phyloP scores from a whole-genome alignment of 2,329 filamentous ascomycete species.

The Aspergillus fructus region DNA sequence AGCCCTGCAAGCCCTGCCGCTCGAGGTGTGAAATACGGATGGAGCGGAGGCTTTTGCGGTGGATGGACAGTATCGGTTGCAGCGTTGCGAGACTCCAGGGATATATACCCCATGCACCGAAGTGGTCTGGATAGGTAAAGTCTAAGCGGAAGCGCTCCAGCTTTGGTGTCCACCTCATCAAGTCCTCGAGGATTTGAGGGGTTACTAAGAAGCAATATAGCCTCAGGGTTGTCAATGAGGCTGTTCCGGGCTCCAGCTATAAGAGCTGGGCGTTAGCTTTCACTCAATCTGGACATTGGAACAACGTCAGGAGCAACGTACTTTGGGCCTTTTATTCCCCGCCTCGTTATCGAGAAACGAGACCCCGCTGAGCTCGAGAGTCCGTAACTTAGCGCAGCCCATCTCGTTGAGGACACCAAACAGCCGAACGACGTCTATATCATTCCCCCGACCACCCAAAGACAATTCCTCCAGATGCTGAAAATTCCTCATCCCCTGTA shows the following conservation, averaged over 20 bases:
- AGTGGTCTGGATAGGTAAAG: not conserved
- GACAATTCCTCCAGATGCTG: not conserved
- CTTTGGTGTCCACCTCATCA: not conserved
- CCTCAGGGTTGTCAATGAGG: not conserved
- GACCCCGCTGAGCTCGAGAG: not conserved
- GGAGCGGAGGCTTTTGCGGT: not conserved
- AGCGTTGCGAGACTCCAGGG: conserved; percentile 4
- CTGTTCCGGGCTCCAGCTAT: not conserved
- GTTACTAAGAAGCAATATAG: not conserved
- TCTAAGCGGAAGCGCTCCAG: not conserved
- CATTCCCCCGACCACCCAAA: not conserved
- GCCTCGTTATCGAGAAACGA: not conserved
- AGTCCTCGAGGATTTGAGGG: not conserved
- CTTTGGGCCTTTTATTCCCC: not conserved
- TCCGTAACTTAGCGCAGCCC: not conserved
- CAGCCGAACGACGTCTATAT: not conserved
- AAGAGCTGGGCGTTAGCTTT: not conserved
- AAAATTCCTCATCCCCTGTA: not conserved
- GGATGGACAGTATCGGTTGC: not conserved
- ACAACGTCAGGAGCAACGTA: no score
- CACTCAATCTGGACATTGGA: no score
- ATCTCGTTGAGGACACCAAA: not conserved
- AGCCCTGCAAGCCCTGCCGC: not conserved
- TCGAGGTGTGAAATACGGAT: not conserved
- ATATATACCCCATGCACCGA: no score